Evolutionary conservation across 139 green algal species (phyloP).

Genomic region (Chlamydomonas asymmetrica): DNA sequence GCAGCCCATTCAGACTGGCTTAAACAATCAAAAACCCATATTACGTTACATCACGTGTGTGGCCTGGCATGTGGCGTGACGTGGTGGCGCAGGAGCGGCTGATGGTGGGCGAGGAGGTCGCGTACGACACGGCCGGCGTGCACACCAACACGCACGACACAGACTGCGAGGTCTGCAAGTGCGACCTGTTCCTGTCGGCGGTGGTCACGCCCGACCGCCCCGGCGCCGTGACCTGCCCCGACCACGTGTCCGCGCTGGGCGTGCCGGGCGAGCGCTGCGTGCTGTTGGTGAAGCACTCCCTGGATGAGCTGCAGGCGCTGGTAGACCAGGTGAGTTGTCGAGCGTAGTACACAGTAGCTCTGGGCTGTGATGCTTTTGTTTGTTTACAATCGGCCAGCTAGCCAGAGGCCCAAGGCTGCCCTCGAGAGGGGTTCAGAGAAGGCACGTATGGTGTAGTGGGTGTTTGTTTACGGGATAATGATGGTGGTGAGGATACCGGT

Average conservation of each 20-base stretch:
- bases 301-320: slow-evolving; percentile 40
- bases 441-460: no score
- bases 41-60: no score
- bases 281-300: slow-evolving; percentile 62
- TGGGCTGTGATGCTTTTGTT: no score
- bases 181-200: slow-evolving; percentile 74
- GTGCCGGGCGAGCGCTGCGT: slow-evolving; percentile 27
- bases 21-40: no score
- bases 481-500: no score
- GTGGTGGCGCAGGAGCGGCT: slow-evolving; percentile 16
- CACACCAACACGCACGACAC: slow-evolving; percentile 57
- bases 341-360: no score
- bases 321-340: slow-evolving; percentile 31
- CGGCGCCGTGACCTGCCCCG: slow-evolving; percentile 59
- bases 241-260: slow-evolving; percentile 60
- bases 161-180: slow-evolving; percentile 68
- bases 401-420: no score
- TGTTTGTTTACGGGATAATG: no score
- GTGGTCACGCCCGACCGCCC: slow-evolving; percentile 53
- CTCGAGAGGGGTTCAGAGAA: no score
- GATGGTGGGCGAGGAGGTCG: slow-evolving; percentile 24
- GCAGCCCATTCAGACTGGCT: no score
- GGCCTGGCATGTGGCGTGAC: no score
- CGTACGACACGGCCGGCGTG: slow-evolving; percentile 42
- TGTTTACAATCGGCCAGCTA: no score